Evolutionary conservation across 768 basidiomycete species (phyloP).

Genomic region (Hysterangium stoloniferum): DNA sequence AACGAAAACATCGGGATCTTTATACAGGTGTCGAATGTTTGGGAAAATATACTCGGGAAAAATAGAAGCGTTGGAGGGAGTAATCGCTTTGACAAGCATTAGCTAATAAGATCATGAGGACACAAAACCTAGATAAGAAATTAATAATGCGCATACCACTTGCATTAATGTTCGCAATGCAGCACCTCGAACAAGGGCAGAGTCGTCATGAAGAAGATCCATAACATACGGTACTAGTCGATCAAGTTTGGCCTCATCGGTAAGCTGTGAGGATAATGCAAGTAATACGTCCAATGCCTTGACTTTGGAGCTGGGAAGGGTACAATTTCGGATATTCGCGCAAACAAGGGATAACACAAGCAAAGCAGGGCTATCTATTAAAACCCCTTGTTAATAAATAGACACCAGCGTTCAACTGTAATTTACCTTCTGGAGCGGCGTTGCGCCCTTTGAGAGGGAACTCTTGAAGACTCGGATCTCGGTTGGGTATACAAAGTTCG

Average conservation of each 20-base stretch:
- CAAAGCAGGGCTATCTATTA: constrained; percentile 86
- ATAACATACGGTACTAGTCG: constrained; percentile 89
- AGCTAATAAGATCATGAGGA: constrained; percentile 16
- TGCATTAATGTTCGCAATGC: constrained; percentile 75
- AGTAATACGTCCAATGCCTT: constrained; percentile 82
- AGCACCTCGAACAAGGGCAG: constrained; percentile 71
- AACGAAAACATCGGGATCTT: constrained; percentile 80
- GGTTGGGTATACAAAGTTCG: constrained; percentile 60
- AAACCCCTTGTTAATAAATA: neutral
- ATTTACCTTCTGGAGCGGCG: constrained; percentile 55
- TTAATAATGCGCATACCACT: constrained; percentile 46
- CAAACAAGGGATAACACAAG: constrained; percentile 83
- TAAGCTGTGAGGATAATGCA: constrained; percentile 70
- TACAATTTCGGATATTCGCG: constrained; percentile 83
- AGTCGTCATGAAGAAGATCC: constrained; percentile 81
- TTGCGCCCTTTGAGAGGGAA: constrained; percentile 27
- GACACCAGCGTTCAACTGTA: neutral
- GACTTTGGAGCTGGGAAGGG: constrained; percentile 78
- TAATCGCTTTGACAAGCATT: constrained; percentile 21
- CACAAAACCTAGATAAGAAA: neutral
- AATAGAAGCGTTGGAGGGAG: constrained; percentile 39
- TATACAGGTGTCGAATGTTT: constrained; percentile 72
- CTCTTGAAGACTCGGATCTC: constrained; percentile 43
- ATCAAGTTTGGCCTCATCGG: constrained; percentile 93
- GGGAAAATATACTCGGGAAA: constrained; percentile 96